phyloP scores from a whole-genome alignment of 768 basidiomycete species.

The Hericium rajendrae region DNA sequence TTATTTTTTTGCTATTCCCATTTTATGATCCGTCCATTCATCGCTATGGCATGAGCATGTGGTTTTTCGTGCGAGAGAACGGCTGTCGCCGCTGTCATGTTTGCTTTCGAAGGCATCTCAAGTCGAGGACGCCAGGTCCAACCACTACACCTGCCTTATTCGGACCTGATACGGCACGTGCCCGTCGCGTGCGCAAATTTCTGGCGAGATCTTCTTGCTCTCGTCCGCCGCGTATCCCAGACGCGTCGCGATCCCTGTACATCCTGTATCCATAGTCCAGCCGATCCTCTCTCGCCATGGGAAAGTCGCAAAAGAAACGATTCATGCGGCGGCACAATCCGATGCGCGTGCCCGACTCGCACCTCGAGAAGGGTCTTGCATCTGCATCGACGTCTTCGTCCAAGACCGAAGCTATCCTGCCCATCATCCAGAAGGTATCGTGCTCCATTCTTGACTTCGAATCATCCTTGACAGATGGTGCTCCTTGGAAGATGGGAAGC shows the following conservation, averaged over 20 bases:
- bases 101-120: no score
- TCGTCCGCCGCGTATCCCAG: background rate
- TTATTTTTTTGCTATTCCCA: no score
- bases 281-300: conserved; percentile 41
- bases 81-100: no score
- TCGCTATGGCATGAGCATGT: no score
- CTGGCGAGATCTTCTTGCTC: background rate
- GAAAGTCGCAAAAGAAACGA: conserved; percentile 87
- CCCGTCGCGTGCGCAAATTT: background rate
- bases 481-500: conserved; percentile 52
- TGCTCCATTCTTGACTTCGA: background rate
- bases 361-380: conserved; percentile 75
- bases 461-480: background rate
- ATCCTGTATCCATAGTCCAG: background rate
- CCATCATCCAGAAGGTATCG: conserved; percentile 82
- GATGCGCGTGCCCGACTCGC: conserved; percentile 86
- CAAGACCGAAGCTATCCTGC: conserved; percentile 72
- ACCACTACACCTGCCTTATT: background rate
- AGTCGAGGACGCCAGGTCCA: background rate
- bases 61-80: no score
- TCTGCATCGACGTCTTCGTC: conserved; percentile 64
- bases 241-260: background rate
- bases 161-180: background rate
- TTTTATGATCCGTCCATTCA: no score
- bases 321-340: conserved; percentile 86